These are phyloP conservation scores for Zygnema circumcarinatum DNA, from an alignment of 139 green algal genomes.

Conservation along the genomic window DNA sequence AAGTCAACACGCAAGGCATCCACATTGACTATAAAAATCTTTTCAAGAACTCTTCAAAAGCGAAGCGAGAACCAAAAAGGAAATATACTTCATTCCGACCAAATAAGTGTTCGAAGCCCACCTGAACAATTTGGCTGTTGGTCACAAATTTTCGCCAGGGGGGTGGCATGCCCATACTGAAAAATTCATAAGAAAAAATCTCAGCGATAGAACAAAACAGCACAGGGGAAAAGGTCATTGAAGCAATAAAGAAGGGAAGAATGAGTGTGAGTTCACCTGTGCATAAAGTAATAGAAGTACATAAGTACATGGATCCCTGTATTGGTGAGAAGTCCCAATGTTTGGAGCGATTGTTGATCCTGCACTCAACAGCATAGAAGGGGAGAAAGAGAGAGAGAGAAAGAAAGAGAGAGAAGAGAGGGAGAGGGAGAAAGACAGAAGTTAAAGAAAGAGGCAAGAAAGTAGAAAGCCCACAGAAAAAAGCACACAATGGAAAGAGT, in stretches of 20 bases:
- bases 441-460: too few species aligned
- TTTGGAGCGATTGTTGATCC: slow-evolving; percentile 54
- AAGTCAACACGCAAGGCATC: too few species aligned
- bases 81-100: too few species aligned
- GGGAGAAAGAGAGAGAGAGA: too few species aligned
- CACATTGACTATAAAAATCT: too few species aligned
- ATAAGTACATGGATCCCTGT: slow-evolving; percentile 69
- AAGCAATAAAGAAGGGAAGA: background rate
- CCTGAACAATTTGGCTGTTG: slow-evolving; percentile 67
- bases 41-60: too few species aligned
- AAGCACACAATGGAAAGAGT: too few species aligned
- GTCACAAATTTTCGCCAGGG: slow-evolving; percentile 58
- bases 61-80: too few species aligned
- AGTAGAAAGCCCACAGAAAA: too few species aligned
- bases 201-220: background rate
- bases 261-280: too few species aligned
- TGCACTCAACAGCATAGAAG: background rate
- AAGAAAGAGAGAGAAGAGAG: too few species aligned
- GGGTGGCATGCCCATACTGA: slow-evolving; percentile 38
- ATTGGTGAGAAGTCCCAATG: slow-evolving; percentile 66
- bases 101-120: slow-evolving; percentile 57
- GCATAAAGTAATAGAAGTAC: slow-evolving; percentile 66
- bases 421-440: too few species aligned
- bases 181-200: slow-evolving; percentile 2
- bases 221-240: background rate